phyloP scores from a whole-genome alignment of 495 filamentous ascomycete genomes.

The Letharia columbiana region DNA sequence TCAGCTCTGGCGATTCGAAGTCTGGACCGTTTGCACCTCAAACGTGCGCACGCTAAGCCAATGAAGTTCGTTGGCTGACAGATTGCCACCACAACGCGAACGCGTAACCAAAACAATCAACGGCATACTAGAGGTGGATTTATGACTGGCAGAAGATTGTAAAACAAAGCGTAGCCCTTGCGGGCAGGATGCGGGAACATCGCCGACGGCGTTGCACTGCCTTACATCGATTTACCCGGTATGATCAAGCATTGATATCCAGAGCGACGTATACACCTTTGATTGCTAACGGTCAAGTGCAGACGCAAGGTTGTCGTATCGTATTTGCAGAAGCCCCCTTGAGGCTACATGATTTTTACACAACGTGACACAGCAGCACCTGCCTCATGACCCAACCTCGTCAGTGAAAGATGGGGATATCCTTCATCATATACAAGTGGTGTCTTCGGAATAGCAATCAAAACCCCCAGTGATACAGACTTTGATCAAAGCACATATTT shows the following conservation, averaged over 20 bases:
- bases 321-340: background rate
- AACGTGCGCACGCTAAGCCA: conserved; percentile 1
- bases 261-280: background rate
- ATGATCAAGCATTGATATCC: background rate
- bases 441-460: background rate
- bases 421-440: background rate
- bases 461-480: background rate
- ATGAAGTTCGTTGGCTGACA: conserved; percentile 5
- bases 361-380: background rate
- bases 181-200: background rate
- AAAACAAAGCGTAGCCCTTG: background rate
- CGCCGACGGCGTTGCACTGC: background rate
- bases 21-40: conserved; percentile 3
- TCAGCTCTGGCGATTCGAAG: background rate
- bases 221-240: background rate
- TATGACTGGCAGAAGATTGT: background rate
- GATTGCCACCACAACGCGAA: conserved; percentile 5
- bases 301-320: background rate
- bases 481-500: background rate
- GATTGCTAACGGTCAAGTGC: background rate
- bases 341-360: background rate
- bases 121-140: background rate
- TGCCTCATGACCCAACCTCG: background rate
- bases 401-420: background rate
- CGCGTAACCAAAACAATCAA: background rate